These are phyloP conservation scores for Dictyostelium intermedium DNA, from an alignment of 78 protist species.

Conservation along the genomic window DNA sequence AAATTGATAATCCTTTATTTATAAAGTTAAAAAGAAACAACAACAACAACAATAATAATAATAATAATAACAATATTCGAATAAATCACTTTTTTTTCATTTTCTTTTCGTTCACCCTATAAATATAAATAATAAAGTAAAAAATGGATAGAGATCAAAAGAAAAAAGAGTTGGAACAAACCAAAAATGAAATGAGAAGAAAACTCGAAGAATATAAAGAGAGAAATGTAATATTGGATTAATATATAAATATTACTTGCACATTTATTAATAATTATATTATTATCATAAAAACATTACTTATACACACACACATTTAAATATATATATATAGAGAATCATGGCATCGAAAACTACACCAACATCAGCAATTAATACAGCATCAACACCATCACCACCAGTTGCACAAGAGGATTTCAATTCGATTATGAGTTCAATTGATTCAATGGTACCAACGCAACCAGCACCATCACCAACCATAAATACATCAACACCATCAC, in stretches of 20 bases:
- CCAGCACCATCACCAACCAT: neutral
- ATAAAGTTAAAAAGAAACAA: neutral
- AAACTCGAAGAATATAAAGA: constrained; percentile 44
- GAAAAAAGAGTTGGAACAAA: constrained; percentile 66
- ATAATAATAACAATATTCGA: neutral
- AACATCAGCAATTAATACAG: constrained; percentile 4
- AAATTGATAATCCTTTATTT: neutral
- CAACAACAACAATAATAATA: too few species aligned
- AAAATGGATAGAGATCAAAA: constrained; percentile 61
- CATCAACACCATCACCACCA: constrained; percentile 23
- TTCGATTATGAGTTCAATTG: constrained; percentile 24
- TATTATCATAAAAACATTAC: neutral
- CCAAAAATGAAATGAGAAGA: constrained; percentile 56
- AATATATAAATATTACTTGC: neutral
- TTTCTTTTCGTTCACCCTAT: neutral
- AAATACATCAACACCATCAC: neutral
- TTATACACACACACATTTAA: neutral
- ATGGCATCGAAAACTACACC: neutral
- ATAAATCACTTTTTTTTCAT: neutral
- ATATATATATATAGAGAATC: neutral
- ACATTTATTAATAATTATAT: too few species aligned
- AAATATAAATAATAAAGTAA: neutral
- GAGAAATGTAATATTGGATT: constrained; percentile 8
- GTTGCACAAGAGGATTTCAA: constrained; percentile 20
- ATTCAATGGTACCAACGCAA: constrained; percentile 44